Evolutionary conservation across 345 rosid genomes (phyloP).

Genomic region (Ceriops zippeliana): DNA sequence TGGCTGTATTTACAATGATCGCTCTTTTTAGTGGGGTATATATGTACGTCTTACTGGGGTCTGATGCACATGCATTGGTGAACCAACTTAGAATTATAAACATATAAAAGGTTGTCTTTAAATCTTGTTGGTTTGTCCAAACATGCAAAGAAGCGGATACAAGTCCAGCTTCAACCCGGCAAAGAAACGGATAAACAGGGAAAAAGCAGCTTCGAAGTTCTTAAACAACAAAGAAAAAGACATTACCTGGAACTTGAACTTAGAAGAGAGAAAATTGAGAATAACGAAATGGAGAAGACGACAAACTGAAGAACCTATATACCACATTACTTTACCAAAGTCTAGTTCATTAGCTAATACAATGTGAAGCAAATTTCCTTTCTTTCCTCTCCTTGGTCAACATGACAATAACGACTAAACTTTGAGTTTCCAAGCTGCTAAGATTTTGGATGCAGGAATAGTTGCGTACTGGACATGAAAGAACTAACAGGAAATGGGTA

Average conservation of each 20-base stretch:
- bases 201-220: constrained; percentile 31
- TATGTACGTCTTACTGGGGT: not conserved
- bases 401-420: no score
- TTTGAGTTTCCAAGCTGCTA: constrained; percentile 2
- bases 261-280: not conserved
- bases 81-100: constrained; percentile 4
- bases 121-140: constrained; percentile 20
- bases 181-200: constrained; percentile 35
- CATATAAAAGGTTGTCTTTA: constrained; percentile 6
- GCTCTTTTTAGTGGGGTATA: not conserved
- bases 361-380: not conserved
- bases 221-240: constrained; percentile 28
- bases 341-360: not conserved
- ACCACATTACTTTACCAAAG: not conserved
- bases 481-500: constrained; percentile 25
- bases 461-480: constrained; percentile 31
- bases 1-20: not conserved
- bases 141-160: constrained; percentile 11
- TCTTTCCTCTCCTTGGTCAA: not conserved
- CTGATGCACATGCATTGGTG: constrained; percentile 23
- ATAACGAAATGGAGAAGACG: constrained; percentile 26
- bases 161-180: constrained; percentile 27
- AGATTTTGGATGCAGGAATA: constrained; percentile 29
- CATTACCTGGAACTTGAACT: constrained; percentile 4
- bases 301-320: constrained; percentile 26